phyloP scores from a whole-genome alignment of 768 basidiomycete species.

The Thelephora ganbajun region DNA sequence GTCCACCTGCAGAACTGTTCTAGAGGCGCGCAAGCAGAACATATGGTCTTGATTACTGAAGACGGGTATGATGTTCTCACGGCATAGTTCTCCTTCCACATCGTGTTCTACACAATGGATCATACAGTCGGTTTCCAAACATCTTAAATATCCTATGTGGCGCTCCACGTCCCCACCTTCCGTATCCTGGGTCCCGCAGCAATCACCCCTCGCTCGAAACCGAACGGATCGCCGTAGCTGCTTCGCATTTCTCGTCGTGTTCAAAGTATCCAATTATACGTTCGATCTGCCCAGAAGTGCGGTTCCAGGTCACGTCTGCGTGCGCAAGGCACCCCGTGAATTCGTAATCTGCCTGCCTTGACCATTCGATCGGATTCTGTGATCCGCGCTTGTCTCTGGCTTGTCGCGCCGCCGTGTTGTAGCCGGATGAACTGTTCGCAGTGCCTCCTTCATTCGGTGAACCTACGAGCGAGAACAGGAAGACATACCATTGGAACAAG shows the following conservation, averaged over 20 bases:
- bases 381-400: background rate
- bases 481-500: constrained; percentile 8
- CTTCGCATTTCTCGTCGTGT: background rate
- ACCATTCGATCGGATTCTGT: background rate
- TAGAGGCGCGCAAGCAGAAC: constrained; percentile 75
- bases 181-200: no score
- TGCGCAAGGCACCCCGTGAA: constrained; percentile 2
- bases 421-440: constrained; percentile 5
- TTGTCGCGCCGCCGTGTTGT: constrained; percentile 6
- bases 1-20: constrained; percentile 47
- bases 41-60: constrained; percentile 78
- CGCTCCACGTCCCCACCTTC: no score
- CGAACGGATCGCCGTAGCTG: background rate
- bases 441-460: no score
- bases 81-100: background rate
- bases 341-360: constrained; percentile 1
- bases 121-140: no score
- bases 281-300: background rate
- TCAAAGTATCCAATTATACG: constrained; percentile 1
- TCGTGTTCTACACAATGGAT: background rate
- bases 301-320: background rate
- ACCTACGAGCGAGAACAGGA: no score
- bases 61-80: constrained; percentile 72
- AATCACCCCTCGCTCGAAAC: no score
- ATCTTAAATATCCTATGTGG: no score